Conservation (phyloP, 2,329 filamentous ascomycete genomes). For the Trichoderma simmonsii region DNA sequence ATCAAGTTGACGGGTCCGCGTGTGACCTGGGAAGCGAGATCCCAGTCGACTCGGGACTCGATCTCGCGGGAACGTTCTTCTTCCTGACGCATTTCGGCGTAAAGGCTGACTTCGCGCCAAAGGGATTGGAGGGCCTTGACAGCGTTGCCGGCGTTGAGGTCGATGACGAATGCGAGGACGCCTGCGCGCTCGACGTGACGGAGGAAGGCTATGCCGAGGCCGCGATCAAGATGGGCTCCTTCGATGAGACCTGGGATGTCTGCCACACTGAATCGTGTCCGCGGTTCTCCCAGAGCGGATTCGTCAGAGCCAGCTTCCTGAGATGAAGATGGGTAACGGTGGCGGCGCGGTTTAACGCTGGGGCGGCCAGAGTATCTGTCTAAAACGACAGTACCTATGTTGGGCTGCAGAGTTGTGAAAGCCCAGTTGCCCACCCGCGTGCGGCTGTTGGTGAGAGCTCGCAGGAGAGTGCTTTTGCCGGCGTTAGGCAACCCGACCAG, state of each 20-base stretch:
- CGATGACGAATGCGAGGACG: slow-evolving; percentile 89
- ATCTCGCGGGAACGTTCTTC: slow-evolving; percentile 65
- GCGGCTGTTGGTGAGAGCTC: slow-evolving; percentile 82
- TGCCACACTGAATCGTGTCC: slow-evolving; percentile 85
- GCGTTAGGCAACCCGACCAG: slow-evolving; percentile 94
- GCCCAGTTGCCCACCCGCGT: slow-evolving; percentile 92
- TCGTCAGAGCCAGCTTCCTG: slow-evolving; percentile 40
- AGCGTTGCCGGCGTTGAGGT: slow-evolving; percentile 76
- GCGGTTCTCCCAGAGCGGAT: slow-evolving; percentile 45
- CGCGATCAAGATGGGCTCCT: slow-evolving; percentile 87
- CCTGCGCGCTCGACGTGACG: slow-evolving; percentile 92
- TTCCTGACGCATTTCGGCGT: slow-evolving; percentile 75
- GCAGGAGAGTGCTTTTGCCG: slow-evolving; percentile 88
- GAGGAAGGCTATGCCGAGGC: slow-evolving; percentile 86
- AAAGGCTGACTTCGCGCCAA: slow-evolving; percentile 88
- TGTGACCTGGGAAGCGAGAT: slow-evolving; percentile 48
- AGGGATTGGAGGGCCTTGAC: slow-evolving; percentile 74
- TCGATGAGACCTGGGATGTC: slow-evolving; percentile 94
- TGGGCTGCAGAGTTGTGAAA: slow-evolving; percentile 92
- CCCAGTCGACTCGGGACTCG: slow-evolving; percentile 54
- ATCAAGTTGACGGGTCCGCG: slow-evolving; percentile 28
- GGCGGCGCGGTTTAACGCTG: slow-evolving; percentile 38
- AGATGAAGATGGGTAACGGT: slow-evolving; percentile 35
- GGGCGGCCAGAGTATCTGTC: slow-evolving; percentile 82
- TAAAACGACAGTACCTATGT: slow-evolving; percentile 91